These are phyloP conservation scores for Dioscorea dumetorum DNA, from an alignment of 106 monocot species.

Conservation along the genomic window DNA sequence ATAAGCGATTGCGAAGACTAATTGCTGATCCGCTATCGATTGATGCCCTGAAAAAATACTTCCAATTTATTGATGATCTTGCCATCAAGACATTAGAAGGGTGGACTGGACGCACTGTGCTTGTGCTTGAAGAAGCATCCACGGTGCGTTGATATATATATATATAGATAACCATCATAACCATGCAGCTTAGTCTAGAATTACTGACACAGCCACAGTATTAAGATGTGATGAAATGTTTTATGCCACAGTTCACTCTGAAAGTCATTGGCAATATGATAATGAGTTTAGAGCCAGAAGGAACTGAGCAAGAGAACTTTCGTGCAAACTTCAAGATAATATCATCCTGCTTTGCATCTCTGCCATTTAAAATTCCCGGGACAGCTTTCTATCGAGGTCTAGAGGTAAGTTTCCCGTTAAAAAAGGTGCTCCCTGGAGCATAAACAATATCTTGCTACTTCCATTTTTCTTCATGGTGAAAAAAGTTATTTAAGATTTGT, in stretches of 20 bases:
- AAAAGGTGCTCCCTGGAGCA: too few species aligned
- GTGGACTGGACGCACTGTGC: conserved; percentile 17
- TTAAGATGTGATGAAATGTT: neutral
- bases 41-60: conserved; percentile 26
- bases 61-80: conserved; percentile 16
- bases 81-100: conserved; percentile 18
- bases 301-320: conserved; percentile 28
- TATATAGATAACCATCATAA: too few species aligned
- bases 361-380: conserved; percentile 35
- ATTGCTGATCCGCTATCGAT: conserved; percentile 29
- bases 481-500: too few species aligned
- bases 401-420: conserved; percentile 6
- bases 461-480: too few species aligned
- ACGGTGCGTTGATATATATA: conserved; percentile 4
- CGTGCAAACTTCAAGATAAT: conserved; percentile 30
- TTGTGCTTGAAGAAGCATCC: conserved; percentile 32
- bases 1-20: conserved; percentile 16
- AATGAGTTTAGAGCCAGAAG: conserved; percentile 28
- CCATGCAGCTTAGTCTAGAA: neutral
- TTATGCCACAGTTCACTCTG: conserved; percentile 24
- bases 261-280: conserved; percentile 30
- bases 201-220: neutral
- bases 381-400: conserved; percentile 22
- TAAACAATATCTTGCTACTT: too few species aligned
- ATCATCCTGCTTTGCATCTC: conserved; percentile 18